Evolutionary conservation across 345 rosid genomes (phyloP).

Genomic region (Ceriops tagal): DNA sequence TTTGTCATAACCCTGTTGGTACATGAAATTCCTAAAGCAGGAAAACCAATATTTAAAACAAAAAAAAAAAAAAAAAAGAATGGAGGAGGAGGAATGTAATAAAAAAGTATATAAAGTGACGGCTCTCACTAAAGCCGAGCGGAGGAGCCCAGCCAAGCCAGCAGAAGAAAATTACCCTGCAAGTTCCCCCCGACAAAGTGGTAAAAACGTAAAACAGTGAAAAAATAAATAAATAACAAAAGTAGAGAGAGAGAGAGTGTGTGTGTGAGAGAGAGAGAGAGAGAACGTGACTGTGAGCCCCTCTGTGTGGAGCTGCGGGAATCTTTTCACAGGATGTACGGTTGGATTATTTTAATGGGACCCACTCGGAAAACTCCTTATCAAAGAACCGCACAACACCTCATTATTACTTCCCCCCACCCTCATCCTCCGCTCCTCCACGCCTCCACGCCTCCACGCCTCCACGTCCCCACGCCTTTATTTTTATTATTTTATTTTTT

Average conservation of each 20-base stretch:
- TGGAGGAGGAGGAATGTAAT: background rate
- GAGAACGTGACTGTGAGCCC: too few relatives aligned
- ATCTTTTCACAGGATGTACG: slow-evolving; percentile 32
- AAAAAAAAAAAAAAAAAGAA: background rate
- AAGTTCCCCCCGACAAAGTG: too few relatives aligned
- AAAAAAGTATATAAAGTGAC: background rate
- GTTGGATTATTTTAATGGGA: background rate
- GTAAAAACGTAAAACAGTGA: background rate
- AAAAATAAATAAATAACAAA: too few relatives aligned
- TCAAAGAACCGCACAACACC: background rate
- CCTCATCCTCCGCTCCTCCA: background rate
- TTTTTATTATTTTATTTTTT: too few relatives aligned
- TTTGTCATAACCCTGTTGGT: too few relatives aligned
- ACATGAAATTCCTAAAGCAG: too few relatives aligned
- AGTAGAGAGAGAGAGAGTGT: background rate
- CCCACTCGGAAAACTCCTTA: background rate
- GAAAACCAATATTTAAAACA: too few relatives aligned
- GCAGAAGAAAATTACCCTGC: too few relatives aligned
- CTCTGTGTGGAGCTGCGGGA: slow-evolving; percentile 16
- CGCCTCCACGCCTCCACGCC: too few relatives aligned
- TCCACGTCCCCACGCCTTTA: too few relatives aligned
- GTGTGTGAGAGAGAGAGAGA: background rate
- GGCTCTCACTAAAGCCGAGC: slow-evolving; percentile 14
- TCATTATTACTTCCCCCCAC: slow-evolving; percentile 5
- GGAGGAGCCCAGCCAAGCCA: slow-evolving; percentile 11